Conservation (phyloP, 1,139 yeast species). For the Candida sanyaensis region DNA sequence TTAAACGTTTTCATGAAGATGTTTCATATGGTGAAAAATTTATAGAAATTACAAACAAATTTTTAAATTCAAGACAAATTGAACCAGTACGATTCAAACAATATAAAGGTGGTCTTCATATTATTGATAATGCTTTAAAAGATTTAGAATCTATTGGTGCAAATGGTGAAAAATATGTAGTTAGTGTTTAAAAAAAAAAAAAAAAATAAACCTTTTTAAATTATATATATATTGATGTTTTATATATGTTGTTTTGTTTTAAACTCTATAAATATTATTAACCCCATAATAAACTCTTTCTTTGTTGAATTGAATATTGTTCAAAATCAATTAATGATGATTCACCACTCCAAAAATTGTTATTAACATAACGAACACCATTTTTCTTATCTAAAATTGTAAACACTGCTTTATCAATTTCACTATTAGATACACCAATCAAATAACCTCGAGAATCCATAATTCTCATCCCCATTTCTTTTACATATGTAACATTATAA, state of each 20-base stretch:
- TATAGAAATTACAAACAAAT: constrained; percentile 31
- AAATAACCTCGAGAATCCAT: constrained; percentile 9
- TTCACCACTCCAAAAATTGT: constrained; percentile 32
- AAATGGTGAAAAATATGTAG: constrained; percentile 44
- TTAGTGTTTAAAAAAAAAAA: no score
- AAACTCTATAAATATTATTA: not conserved
- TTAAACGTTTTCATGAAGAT: constrained; percentile 48
- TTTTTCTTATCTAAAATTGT: constrained; percentile 2
- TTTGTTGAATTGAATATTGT: constrained; percentile 26
- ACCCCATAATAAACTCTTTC: constrained; percentile 14
- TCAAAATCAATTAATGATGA: constrained; percentile 31
- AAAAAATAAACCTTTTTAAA: no score
- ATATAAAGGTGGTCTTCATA: constrained; percentile 35
- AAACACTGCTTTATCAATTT: constrained; percentile 7
- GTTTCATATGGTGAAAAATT: constrained; percentile 34
- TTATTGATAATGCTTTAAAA: constrained; percentile 33
- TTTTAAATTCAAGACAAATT: constrained; percentile 25
- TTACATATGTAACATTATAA: constrained; percentile 11
- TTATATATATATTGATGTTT: no score
- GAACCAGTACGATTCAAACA: constrained; percentile 34
- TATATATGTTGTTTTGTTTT: no score
- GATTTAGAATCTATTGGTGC: constrained; percentile 44
- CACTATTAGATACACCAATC: constrained; percentile 8
- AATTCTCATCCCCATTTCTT: constrained; percentile 7
- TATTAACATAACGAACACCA: not conserved